These are phyloP conservation scores for Ceratocystis albifundus DNA, from an alignment of 2,329 filamentous ascomycete genomes.

Conservation along the genomic window DNA sequence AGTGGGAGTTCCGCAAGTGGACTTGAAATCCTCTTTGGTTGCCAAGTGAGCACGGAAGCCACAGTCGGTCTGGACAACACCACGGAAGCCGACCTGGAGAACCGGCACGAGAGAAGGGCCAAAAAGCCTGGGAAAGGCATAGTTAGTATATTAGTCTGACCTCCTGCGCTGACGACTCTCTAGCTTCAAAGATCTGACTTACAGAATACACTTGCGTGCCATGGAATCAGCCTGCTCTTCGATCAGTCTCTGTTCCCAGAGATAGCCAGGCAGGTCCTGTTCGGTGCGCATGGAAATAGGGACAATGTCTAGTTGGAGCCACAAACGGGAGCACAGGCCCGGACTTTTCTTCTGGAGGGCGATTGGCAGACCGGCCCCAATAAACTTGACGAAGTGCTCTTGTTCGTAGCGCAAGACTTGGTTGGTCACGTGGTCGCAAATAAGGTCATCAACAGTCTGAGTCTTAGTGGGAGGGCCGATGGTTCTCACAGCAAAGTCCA, in stretches of 20 bases:
- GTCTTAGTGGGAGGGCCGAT: conserved; percentile 37
- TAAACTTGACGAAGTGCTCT: conserved; percentile 59
- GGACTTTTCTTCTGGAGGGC: conserved; percentile 51
- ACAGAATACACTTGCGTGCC: conserved; percentile 67
- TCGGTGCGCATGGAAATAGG: conserved; percentile 51
- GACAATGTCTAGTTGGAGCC: conserved; percentile 65
- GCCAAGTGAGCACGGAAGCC: conserved; percentile 51
- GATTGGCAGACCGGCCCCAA: conserved; percentile 58
- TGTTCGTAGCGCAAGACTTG: conserved; percentile 49
- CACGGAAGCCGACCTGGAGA: conserved; percentile 54
- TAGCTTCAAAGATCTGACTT: conserved; percentile 28
- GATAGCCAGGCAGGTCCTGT: conserved; percentile 34
- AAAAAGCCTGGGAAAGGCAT: conserved; percentile 45
- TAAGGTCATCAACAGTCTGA: conserved; percentile 34
- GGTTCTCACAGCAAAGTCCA: conserved; percentile 58
- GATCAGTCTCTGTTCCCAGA: conserved; percentile 48
- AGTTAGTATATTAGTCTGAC: neutral
- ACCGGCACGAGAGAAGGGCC: conserved; percentile 60
- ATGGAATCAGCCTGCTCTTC: conserved; percentile 76
- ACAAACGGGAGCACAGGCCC: conserved; percentile 55
- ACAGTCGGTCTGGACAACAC: conserved; percentile 59
- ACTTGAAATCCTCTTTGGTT: conserved; percentile 45
- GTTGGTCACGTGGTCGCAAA: conserved; percentile 49
- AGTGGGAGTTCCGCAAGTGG: conserved; percentile 49
- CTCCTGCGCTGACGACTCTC: neutral